Evolutionary conservation across 139 green algal genomes (phyloP).

Genomic region (Ostreobium quekettii): DNA sequence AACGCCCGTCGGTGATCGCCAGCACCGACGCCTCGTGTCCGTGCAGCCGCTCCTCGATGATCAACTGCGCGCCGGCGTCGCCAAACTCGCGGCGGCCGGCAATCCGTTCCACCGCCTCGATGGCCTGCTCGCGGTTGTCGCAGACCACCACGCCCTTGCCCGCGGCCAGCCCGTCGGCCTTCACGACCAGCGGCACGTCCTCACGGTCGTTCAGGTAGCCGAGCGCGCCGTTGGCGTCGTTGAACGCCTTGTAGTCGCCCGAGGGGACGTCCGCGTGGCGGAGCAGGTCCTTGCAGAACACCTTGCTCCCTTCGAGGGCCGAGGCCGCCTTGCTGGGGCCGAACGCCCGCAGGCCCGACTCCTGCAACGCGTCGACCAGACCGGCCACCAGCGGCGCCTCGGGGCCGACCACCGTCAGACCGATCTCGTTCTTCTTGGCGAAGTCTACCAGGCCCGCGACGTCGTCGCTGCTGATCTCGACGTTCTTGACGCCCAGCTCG

Average conservation of each 20-base stretch:
- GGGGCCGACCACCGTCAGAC: conserved; percentile 80
- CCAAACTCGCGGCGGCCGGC: conserved; percentile 55
- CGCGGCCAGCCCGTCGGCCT: conserved; percentile 72
- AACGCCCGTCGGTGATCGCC: conserved; percentile 82
- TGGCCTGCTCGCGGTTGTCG: conserved; percentile 44
- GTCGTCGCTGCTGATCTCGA: conserved; percentile 44
- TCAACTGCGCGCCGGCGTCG: conserved; percentile 54
- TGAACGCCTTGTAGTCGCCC: too few relatives aligned
- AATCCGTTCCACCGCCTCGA: conserved; percentile 60
- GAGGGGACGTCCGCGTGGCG: background rate
- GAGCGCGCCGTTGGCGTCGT: too few relatives aligned
- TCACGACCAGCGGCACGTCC: conserved; percentile 66
- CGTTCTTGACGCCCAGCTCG: conserved; percentile 30
- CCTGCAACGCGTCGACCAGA: conserved; percentile 63
- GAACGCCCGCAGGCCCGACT: conserved; percentile 71
- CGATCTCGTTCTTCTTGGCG: conserved; percentile 59
- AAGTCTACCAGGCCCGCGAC: conserved; percentile 52
- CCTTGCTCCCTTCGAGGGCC: conserved; percentile 89
- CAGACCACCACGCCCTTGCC: conserved; percentile 76
- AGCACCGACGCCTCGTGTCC: conserved; percentile 97
- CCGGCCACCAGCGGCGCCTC: conserved; percentile 90
- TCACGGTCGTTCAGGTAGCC: too few relatives aligned
- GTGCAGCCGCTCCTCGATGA: conserved; percentile 93
- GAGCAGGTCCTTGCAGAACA: conserved; percentile 87
- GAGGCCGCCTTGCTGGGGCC: conserved; percentile 75